Base-by-base conservation (phyloP, 306 rosid genomes). In the Cucurbita maxima region DNA sequence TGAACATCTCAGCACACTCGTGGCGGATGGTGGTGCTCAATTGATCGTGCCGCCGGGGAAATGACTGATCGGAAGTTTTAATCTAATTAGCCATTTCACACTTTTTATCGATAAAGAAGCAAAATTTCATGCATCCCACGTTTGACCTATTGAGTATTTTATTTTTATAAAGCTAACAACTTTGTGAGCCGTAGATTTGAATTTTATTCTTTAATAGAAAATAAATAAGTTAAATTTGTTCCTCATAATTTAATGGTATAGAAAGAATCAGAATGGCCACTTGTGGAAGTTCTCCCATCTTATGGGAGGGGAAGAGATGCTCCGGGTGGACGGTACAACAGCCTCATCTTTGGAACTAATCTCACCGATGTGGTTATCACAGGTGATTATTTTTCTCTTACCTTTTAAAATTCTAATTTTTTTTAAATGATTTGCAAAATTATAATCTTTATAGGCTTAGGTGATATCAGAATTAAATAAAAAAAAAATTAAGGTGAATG, bases 31-130 rank as follows among this genome's bases (percentile, higher is more conserved):
- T 8, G 99, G 97, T 3, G 88, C 92, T 16, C 82, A 81, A 75
- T 90, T 94, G n/a, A 78, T 80, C 78, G 92, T 94, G 54, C 97
- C 99, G 1, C 87, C 96, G 0, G 99, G 97, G 5, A 94, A 81
- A 78, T 94, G 99, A 97, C 74, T 91, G 10, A 91, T 97, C 15
- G 99, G 97, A 0, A 89, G 97, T 78, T 91, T 94, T 84, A 91
- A 89, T 76, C 89, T 94, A 78, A 91, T 92, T 9, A 91, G 95
- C 75, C 92, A 88, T 74, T 93, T 93, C 87, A 93, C 97, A 67
- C 83, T 93, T 15, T 90, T 86, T 79, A 78, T 94, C 19, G 84
- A 94, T 2, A 89, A 86, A 73, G 96, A 86, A 81, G 97, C 97
- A 14, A 84, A 85, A 0, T 75, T 91, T 73, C 97, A 91, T 56